Evolutionary conservation across 108 stramenopile species (phyloP).

Genomic region (Schizochytrium sp.): DNA sequence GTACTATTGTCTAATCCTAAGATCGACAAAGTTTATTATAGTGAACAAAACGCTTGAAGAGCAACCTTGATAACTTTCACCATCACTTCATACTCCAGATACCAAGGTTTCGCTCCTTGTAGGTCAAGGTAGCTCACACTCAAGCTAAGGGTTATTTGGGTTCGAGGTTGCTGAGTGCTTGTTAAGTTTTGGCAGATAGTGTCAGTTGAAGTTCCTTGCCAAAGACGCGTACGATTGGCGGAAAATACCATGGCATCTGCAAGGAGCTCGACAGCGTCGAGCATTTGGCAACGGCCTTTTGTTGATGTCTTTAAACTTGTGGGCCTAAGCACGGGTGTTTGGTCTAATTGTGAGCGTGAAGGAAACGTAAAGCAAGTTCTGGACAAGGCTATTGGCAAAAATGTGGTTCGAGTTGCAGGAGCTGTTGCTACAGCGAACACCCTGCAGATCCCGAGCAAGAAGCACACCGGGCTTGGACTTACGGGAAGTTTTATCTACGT

Average conservation of each 20-base stretch:
- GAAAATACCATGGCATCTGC: neutral
- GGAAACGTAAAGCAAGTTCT: neutral
- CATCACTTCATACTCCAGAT: too few species aligned
- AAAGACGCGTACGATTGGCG: neutral
- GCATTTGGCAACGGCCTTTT: constrained; percentile 34
- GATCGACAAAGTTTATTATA: too few species aligned
- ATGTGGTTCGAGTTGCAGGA: constrained; percentile 33
- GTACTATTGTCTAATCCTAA: too few species aligned
- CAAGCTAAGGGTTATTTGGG: too few species aligned
- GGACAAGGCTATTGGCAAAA: constrained; percentile 54
- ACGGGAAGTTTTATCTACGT: constrained; percentile 44
- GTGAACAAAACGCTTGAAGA: too few species aligned
- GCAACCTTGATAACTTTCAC: too few species aligned
- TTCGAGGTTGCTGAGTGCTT: too few species aligned
- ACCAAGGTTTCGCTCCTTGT: too few species aligned
- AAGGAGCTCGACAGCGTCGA: neutral
- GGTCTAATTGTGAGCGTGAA: constrained; percentile 11
- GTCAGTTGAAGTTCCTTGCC: neutral
- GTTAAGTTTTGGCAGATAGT: too few species aligned
- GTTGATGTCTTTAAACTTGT: constrained; percentile 58
- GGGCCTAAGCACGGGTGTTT: neutral
- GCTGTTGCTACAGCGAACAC: constrained; percentile 16
- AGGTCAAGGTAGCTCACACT: too few species aligned
- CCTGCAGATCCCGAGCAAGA: neutral
- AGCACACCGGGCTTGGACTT: constrained; percentile 1